Base-by-base conservation (phyloP, 129 eudicot species). In the Tanacetum coccineum region DNA sequence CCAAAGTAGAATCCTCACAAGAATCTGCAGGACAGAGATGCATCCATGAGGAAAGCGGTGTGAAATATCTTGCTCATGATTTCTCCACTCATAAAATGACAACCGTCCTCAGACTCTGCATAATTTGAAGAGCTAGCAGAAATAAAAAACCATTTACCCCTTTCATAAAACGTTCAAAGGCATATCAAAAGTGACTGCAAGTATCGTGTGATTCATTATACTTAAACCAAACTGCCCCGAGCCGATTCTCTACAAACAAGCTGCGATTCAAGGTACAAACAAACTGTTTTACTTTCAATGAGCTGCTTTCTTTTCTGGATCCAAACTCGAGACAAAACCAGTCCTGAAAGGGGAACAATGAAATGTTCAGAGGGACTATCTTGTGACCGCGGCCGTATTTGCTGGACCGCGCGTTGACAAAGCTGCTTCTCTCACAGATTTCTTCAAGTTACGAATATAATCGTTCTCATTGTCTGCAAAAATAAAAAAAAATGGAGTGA, bases 381-480 rank as follows among this genome's bases (percentile, higher is more conserved):
- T 71, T 79, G 89, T 61, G 81, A 78, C 46, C 81, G 83, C n/a
- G 67, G 80, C 84, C 21, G 45, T 66, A 56, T n/a, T 76, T 79
- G 83, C 74, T 82, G 6, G 84, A 51, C 60, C n/a, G n/a, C 77
- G 77, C 49, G 71, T 71, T n/a, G 85, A 75, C 71, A 93, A 82
- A 51, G 99, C 99, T 54, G 96, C 93, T 81, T 88, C 96, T 86
- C 99, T 80, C 64, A 93, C 99, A 42, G 99, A 88, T 74, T 80
- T 86, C 85, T 86, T 93, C 67, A 93, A 40, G 76, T 84, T 81
- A 73, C 79, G 92, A 44, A 85, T 75, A 79, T 74, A 89, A 68
- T 74, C 81, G 53, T 53, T 65, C 63, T 86, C 92, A 42, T 81
- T 73, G 48, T 89, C 91, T 82, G 89, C 82, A 81, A 40, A 80